Conservation (phyloP, 176 grass and related monocot genomes). For the Rhynchospora tenuis region DNA sequence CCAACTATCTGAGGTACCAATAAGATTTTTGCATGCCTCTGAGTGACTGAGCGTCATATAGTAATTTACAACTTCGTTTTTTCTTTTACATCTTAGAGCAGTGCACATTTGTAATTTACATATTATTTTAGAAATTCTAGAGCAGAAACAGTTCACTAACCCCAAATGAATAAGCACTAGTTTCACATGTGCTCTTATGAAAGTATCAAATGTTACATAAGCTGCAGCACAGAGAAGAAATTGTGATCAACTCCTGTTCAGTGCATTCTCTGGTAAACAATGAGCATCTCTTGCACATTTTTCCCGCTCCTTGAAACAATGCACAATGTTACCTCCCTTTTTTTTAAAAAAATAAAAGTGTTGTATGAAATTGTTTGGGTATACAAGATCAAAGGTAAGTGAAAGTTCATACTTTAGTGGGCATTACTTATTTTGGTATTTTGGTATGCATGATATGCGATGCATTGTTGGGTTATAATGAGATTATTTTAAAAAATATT, state of each 20-base stretch:
- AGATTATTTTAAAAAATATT: not conserved
- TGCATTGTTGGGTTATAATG: constrained; percentile 22
- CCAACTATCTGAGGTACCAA: constrained; percentile 69
- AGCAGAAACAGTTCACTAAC: not conserved
- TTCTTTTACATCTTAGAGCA: not conserved
- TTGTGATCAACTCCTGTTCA: not conserved
- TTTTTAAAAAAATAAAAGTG: not conserved
- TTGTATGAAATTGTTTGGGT: not conserved
- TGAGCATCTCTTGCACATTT: not conserved
- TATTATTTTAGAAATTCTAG: not conserved
- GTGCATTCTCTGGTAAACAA: too few species aligned
- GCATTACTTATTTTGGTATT: not conserved
- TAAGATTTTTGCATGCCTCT: constrained; percentile 6
- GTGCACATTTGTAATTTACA: not conserved
- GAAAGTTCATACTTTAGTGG: not conserved
- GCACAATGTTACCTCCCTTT: not conserved
- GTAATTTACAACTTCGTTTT: not conserved
- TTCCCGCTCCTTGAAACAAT: not conserved
- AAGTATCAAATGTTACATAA: not conserved
- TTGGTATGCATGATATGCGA: not conserved
- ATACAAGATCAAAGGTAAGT: not conserved
- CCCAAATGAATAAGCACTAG: not conserved
- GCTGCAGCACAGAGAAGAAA: not conserved
- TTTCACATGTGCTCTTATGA: not conserved
- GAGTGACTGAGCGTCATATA: not conserved